A percentile compares a stretch with the other conserved stretches of the same genome.
Conservation (phyloP, 2,329 filamentous ascomycete genomes). For the Exophiala mesophila region DNA sequence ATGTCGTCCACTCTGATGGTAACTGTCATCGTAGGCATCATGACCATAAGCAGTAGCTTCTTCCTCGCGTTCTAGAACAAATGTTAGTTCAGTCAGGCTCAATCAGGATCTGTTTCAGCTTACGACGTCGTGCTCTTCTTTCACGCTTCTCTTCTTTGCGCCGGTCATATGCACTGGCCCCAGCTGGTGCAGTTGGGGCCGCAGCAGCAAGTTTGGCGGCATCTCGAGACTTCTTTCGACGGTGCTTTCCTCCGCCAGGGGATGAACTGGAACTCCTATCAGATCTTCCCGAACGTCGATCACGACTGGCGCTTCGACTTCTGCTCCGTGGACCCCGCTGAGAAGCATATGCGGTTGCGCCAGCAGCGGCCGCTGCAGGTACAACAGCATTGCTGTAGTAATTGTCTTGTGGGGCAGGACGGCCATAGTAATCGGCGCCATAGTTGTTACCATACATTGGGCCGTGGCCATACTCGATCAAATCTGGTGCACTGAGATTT, state of each 20-base stretch:
- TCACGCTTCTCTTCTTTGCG: slow-evolving; percentile 53
- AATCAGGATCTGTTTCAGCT: no score
- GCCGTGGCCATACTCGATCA: slow-evolving; percentile 62
- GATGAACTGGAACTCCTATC: slow-evolving; percentile 32
- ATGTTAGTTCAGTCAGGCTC: no score
- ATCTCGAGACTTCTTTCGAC: slow-evolving; percentile 36
- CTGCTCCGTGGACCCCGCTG: slow-evolving; percentile 38
- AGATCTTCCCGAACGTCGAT: slow-evolving; percentile 31
- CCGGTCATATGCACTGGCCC: slow-evolving; percentile 54
- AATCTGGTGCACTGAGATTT: slow-evolving; percentile 45
- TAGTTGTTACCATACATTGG: slow-evolving; percentile 55
- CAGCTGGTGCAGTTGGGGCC: slow-evolving; percentile 53
- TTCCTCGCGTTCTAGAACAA: slow-evolving; percentile 15
- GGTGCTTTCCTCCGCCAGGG: slow-evolving; percentile 33
- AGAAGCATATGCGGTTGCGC: slow-evolving; percentile 28
- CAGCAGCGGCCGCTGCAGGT: slow-evolving; percentile 33
- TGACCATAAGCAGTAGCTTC: slow-evolving; percentile 15
- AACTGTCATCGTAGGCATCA: slow-evolving; percentile 40
- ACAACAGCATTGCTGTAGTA: slow-evolving; percentile 41
- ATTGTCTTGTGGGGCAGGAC: slow-evolving; percentile 34
- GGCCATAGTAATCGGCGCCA: slow-evolving; percentile 43
- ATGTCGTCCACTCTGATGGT: slow-evolving; percentile 35
- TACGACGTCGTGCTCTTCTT: slow-evolving; percentile 37
- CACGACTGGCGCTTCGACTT: slow-evolving; percentile 42
- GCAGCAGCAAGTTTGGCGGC: slow-evolving; percentile 53